Base-by-base conservation (phyloP, 768 basidiomycete genomes). In the Russula compacta region DNA sequence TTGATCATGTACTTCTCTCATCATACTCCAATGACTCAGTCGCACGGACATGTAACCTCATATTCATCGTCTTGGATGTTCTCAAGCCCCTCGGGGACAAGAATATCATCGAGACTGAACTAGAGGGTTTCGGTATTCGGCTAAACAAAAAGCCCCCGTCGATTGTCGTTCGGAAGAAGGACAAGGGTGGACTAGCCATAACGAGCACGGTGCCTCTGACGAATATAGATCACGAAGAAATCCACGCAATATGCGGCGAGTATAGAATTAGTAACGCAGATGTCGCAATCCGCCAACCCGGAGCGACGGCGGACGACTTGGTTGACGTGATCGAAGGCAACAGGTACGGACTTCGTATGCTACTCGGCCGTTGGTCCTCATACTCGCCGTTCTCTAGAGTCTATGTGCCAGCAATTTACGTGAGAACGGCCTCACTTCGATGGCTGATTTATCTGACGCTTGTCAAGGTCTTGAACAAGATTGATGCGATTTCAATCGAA, bases 321-420 rank as follows among this genome's bases (percentile, higher is more conserved):
- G 95, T 99, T 50, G 97, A 99, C 69, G 92, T 98, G 39, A 85
- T 98, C 56, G 97, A 99, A 76, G 97, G 93, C 54, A 98, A 97
- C 72, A 78, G 94, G 85, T 85, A 65, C 59, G 80, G 62, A n/a
- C n/a, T 57, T 35, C 10, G 19, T 19, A 40, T 35, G 14, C 17
- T 47, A 9, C 32, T 46, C n/a, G 39, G 24, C 4, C 12, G 47
- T 44, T 39, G 21, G 56, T 56, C 10, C 19, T 49, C 46, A 17
- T 12, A 43, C n/a, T 24, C 19, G 14, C 38, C 40, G 47, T 32
- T 8, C 21, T 52, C 21, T 53, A 92, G 91, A 69, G 90, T 97
- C 15, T 97, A 97, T 71, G 91, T 98, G 33, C 95, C 95, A 12
- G 90, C 88, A 14, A 75, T 97, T 61, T 97, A 92, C 72, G 92